Evolutionary conservation across 2,329 filamentous ascomycete species (phyloP), one percentile per base, ranked within the genome.

Genomic region (Penicillium sp.): DNA sequence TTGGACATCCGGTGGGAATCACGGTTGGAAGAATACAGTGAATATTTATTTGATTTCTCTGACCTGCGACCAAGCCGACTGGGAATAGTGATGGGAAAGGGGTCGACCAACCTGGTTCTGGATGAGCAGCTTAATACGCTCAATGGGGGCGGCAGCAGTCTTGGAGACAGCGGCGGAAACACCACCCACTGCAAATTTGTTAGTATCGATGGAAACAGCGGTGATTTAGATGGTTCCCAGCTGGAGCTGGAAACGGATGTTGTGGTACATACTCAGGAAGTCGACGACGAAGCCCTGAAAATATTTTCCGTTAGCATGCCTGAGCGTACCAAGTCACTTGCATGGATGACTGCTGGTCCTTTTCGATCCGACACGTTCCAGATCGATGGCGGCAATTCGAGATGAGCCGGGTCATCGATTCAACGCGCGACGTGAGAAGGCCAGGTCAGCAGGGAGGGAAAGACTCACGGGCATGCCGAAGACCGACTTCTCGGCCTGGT

Each of bases 121-220:
- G 80, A 98, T 94, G 70, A 98, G 87, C 71, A 98, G 93, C 90
- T 98, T 98, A 79, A 98, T 86, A 89, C 93, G 93, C 90, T 98
- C 93, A 67, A 98, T 98, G 77, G 93, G 93, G 78, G 93, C 93
- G 72, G 93, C 93, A 70, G 93, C 93, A 63, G 93, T 98, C 89
- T 98, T 98, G 73, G 93, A 98, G 85, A 98, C 90, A 76, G 93
- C 93, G 76, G 93, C 93, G 70, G 93, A 96, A 64, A 98, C 86
- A 96, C 93, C 93, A 86, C 93, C 93, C 93, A 98, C 89, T 94
- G 63, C 68, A 63, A 59, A 61, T 56, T 45, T 39, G 67, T 77
- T 66, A 77, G 75, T 66, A 58, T 44, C 13, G 3, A 13, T 19
- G 19, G n/a, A 2, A 10, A 17, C 2, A 19, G 13, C 13, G 18